Evolutionary conservation across 768 basidiomycete genomes (phyloP).

Genomic region (Tricholoma sp.): DNA sequence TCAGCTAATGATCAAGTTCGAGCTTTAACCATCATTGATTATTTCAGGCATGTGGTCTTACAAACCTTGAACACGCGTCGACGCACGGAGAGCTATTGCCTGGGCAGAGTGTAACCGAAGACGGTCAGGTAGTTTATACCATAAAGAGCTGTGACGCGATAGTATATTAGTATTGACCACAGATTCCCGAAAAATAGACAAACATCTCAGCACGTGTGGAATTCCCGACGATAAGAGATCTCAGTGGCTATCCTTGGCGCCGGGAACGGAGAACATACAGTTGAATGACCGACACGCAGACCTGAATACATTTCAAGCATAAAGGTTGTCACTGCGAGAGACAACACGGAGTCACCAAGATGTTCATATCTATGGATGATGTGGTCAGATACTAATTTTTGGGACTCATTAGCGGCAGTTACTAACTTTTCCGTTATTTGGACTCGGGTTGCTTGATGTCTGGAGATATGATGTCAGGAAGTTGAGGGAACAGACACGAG

Average conservation of each 20-base stretch:
- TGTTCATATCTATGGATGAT: conserved; percentile 58
- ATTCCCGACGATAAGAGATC: conserved; percentile 68
- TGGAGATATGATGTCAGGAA: conserved; percentile 50
- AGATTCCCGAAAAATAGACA: too few species aligned
- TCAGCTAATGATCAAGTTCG: conserved; percentile 46
- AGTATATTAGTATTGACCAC: conserved; percentile 1
- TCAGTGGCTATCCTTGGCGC: conserved; percentile 1
- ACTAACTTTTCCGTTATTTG: conserved; percentile 78
- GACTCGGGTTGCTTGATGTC: conserved; percentile 52
- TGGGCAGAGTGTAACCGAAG: conserved; percentile 70
- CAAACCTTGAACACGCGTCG: conserved; percentile 70
- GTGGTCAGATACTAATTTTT: neutral
- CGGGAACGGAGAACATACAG: conserved; percentile 38
- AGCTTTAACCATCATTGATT: neutral
- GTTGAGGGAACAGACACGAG: conserved; percentile 45
- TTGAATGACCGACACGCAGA: conserved; percentile 77
- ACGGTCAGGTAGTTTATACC: conserved; percentile 57
- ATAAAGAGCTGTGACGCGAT: conserved; percentile 42
- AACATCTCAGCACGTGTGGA: conserved; percentile 69
- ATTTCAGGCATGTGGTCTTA: conserved; percentile 2
- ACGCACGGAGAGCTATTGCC: conserved; percentile 63
- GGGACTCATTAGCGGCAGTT: neutral
- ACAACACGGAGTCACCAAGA: conserved; percentile 70
- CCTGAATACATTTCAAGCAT: conserved; percentile 61
- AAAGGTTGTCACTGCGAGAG: conserved; percentile 59